Evolutionary conservation across 2,329 filamentous ascomycete genomes (phyloP).

Genomic region (Aureobasidium sp.): DNA sequence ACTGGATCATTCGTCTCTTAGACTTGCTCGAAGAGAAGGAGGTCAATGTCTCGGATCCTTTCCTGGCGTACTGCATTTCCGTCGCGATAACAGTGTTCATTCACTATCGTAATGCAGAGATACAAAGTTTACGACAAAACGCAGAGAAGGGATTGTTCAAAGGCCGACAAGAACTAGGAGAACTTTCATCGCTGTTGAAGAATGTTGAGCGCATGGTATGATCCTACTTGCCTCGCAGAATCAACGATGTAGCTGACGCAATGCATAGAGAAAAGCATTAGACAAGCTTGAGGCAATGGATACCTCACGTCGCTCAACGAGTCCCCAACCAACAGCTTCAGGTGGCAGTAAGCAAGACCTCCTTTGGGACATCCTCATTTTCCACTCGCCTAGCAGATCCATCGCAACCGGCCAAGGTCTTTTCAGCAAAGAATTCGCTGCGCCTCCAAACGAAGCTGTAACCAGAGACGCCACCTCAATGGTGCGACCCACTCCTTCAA

Average conservation of each 20-base stretch:
- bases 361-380: constrained; percentile 9
- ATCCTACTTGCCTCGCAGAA: too few species aligned
- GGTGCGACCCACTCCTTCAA: background rate
- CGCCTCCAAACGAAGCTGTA: background rate
- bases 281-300: constrained; percentile 6
- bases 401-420: background rate
- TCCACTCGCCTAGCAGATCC: background rate
- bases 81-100: constrained; percentile 5
- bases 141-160: constrained; percentile 8
- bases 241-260: background rate
- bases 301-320: background rate
- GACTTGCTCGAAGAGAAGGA: constrained; percentile 5
- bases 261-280: background rate
- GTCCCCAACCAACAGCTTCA: background rate
- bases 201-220: constrained; percentile 8
- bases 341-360: constrained; percentile 3
- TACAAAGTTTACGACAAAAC: background rate
- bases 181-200: background rate
- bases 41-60: background rate
- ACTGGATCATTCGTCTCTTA: constrained; percentile 4
- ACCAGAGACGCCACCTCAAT: background rate
- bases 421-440: constrained; percentile 3
- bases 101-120: constrained; percentile 6
- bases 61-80: constrained; percentile 6
- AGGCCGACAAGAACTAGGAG: background rate